Evolutionary conservation across 257 asterid species (phyloP).

Genomic region (Nicotiana knightiana): DNA sequence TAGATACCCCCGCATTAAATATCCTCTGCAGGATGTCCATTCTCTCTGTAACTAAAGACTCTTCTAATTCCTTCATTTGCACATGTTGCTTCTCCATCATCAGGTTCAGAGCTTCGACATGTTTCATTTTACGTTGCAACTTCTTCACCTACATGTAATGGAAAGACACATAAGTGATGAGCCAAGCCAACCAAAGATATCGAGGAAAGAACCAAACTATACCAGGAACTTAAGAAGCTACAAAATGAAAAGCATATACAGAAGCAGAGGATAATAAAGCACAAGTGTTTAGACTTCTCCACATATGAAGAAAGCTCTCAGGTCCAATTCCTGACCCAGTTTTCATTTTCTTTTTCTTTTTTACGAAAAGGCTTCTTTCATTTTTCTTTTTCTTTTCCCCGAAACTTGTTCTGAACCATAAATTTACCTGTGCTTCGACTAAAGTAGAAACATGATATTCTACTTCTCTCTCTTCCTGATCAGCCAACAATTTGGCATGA

Average conservation of each 20-base stretch:
- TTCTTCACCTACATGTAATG: slow-evolving; percentile 46
- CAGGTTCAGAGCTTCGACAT: slow-evolving; percentile 51
- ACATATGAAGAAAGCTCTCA: background rate
- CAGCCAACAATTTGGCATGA: slow-evolving; percentile 81
- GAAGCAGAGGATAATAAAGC: background rate
- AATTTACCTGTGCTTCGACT: slow-evolving; percentile 69
- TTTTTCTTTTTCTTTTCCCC: background rate
- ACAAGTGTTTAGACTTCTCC: background rate
- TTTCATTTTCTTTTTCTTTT: background rate
- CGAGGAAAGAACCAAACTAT: background rate
- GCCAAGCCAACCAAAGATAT: background rate
- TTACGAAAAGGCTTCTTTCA: background rate
- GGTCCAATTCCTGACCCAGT: background rate
- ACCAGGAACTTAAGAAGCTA: background rate
- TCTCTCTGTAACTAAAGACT: slow-evolving; percentile 44
- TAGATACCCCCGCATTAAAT: slow-evolving; percentile 38
- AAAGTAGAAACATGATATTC: slow-evolving; percentile 57
- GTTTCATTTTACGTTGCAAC: slow-evolving; percentile 49
- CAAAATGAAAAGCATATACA: background rate
- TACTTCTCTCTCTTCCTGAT: slow-evolving; percentile 83
- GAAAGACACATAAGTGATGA: background rate
- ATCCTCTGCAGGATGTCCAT: slow-evolving; percentile 43
- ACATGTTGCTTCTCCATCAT: slow-evolving; percentile 54
- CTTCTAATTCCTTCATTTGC: slow-evolving; percentile 54
- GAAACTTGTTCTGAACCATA: background rate